A percentile compares a stretch with the other conserved stretches of the same genome.
phyloP scores from a whole-genome alignment of 2,329 filamentous ascomycete species.

The Fusarium praegraminearum region DNA sequence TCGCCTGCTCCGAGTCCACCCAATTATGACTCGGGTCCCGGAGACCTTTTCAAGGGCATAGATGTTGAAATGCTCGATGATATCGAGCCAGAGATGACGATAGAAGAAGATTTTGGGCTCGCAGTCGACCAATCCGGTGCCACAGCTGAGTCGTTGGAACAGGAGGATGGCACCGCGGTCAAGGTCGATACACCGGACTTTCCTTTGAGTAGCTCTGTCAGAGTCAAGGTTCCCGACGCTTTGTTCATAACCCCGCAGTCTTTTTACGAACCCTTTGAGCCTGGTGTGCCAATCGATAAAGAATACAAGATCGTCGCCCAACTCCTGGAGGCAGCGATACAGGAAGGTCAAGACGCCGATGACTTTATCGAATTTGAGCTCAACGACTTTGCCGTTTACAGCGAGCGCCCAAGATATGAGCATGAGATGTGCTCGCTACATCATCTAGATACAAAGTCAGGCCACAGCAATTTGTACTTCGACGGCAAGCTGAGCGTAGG shows the following conservation, averaged over 20 bases:
- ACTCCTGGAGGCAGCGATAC: slow-evolving; percentile 20
- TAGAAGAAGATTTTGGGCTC: not conserved
- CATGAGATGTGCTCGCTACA: slow-evolving; percentile 68
- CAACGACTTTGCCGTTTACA: slow-evolving; percentile 70
- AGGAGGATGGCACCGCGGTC: not conserved
- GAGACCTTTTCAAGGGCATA: slow-evolving; percentile 11
- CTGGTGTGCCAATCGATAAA: slow-evolving; percentile 38
- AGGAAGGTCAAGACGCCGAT: slow-evolving; percentile 31
- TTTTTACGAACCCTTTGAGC: slow-evolving; percentile 51
- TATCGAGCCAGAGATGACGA: slow-evolving; percentile 7
- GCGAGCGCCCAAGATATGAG: slow-evolving; percentile 51
- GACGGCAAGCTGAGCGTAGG: slow-evolving; percentile 69
- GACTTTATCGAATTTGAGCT: slow-evolving; percentile 64
- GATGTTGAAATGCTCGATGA: slow-evolving; percentile 13
- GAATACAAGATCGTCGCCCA: slow-evolving; percentile 40
- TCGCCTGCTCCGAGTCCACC: slow-evolving; percentile 10
- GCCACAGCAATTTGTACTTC: slow-evolving; percentile 61
- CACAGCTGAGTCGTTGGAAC: slow-evolving; percentile 8
- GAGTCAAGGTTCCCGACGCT: slow-evolving; percentile 47
- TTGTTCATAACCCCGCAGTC: slow-evolving; percentile 48
- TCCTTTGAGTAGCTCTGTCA: slow-evolving; percentile 17
- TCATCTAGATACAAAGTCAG: slow-evolving; percentile 57
- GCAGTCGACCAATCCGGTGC: not conserved
- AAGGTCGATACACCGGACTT: not conserved
- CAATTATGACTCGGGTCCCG: slow-evolving; percentile 2